Percentiles rank a stretch among this genome's conserved stretches.
These are phyloP conservation scores for Anethum foeniculum DNA, from an alignment of 140 eudicot genomes.

Conservation along the genomic window DNA sequence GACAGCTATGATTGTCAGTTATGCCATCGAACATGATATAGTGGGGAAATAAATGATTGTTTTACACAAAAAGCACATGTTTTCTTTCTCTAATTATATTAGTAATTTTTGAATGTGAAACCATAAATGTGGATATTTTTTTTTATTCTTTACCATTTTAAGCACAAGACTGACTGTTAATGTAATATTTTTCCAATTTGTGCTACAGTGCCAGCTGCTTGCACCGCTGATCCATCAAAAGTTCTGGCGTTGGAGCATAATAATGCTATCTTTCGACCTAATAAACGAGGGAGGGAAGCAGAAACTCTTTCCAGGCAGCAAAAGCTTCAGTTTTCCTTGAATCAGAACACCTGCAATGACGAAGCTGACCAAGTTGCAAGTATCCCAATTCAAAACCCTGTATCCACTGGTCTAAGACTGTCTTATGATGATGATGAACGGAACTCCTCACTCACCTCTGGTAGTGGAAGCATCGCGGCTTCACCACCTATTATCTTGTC, in stretches of 20 bases:
- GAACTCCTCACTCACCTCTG: constrained; percentile 84
- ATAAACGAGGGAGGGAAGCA: constrained; percentile 53
- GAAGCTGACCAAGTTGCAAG: constrained; percentile 51
- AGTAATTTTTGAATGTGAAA: background rate
- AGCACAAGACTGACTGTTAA: constrained; percentile 1
- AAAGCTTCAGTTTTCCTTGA: constrained; percentile 64
- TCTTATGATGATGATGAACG: constrained; percentile 90
- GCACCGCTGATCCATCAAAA: constrained; percentile 53
- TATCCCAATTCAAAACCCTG: constrained; percentile 57
- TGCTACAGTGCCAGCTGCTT: constrained; percentile 53
- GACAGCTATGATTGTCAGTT: background rate
- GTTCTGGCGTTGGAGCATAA: constrained; percentile 53
- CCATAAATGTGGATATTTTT: background rate
- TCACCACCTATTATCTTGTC: constrained; percentile 53
- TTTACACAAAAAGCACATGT: background rate
- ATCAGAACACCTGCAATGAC: constrained; percentile 43
- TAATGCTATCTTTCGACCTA: constrained; percentile 39
- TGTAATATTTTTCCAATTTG: constrained; percentile 1
- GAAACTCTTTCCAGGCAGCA: constrained; percentile 65
- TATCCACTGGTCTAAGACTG: constrained; percentile 79
- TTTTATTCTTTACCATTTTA: background rate
- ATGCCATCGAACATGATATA: background rate
- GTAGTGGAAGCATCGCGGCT: constrained; percentile 78
- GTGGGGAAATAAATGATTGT: no score
- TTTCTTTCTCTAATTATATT: background rate